Percentiles rank a stretch among this genome's conserved stretches.
These are phyloP conservation scores for Neofusicoccum parvum DNA, from an alignment of 2,329 filamentous ascomycete species.

Conservation along the genomic window DNA sequence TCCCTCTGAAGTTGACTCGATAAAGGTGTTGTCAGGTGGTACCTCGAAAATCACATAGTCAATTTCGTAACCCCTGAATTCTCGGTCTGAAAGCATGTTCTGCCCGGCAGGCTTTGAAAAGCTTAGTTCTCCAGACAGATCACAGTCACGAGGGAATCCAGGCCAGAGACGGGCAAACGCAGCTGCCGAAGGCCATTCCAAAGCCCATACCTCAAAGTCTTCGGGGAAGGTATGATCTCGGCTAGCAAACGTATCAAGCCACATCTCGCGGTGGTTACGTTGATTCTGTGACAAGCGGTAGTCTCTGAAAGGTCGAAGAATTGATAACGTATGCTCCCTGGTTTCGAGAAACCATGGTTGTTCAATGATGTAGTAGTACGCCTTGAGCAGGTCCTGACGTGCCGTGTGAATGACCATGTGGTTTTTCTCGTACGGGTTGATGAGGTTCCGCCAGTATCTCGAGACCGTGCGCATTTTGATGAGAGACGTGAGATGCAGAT, in stretches of 20 bases:
- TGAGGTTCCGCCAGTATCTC: not conserved
- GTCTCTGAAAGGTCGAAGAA: not conserved
- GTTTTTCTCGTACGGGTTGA: not conserved
- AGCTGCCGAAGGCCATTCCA: not conserved
- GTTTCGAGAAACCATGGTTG: not conserved
- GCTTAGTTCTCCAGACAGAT: not conserved
- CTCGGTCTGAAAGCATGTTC: not conserved
- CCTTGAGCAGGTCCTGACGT: not conserved
- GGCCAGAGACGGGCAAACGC: not conserved
- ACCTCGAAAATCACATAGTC: not conserved
- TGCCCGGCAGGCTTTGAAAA: not conserved
- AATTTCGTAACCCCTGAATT: not conserved
- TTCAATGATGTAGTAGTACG: not conserved
- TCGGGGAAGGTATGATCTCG: not conserved
- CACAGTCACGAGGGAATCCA: not conserved
- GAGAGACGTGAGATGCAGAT: not conserved
- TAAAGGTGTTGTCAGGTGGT: not conserved
- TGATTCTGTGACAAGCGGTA: not conserved
- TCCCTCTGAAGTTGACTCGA: not conserved
- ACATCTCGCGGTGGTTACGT: not conserved
- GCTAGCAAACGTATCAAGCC: not conserved
- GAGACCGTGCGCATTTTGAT: not conserved
- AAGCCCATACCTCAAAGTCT: not conserved
- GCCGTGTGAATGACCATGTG: not conserved
- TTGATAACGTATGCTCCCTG: not conserved